Conservation (phyloP, 306 rosid species). For the Citrullus amarus region DNA sequence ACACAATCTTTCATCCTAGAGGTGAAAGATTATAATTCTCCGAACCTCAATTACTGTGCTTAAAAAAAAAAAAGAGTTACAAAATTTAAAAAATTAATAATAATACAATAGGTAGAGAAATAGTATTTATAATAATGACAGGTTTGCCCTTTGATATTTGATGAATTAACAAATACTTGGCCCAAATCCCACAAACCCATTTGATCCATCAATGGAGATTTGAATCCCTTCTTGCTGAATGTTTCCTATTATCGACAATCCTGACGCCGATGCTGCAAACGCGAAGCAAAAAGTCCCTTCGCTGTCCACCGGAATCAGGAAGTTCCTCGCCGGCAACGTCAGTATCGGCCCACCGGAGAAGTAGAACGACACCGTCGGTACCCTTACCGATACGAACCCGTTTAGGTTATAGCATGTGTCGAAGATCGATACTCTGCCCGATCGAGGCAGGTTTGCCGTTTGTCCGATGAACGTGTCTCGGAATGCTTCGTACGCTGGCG, state of each 20-base stretch:
- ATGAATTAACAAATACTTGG: constrained; percentile 53
- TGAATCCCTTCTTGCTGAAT: constrained; percentile 89
- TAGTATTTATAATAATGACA: not conserved
- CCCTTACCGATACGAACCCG: constrained; percentile 74
- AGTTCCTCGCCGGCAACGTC: constrained; percentile 69
- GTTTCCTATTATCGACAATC: constrained; percentile 66
- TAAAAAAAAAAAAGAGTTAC: too few species aligned
- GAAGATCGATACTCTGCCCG: constrained; percentile 50
- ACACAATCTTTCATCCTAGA: too few species aligned
- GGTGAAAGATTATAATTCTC: too few species aligned
- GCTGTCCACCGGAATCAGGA: constrained; percentile 57
- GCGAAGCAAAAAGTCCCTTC: constrained; percentile 77
- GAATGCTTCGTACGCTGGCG: constrained; percentile 40
- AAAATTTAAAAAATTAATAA: not conserved
- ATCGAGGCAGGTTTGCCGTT: constrained; percentile 59
- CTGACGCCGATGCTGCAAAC: constrained; percentile 43
- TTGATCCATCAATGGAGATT: constrained; percentile 62
- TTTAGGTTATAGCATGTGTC: constrained; percentile 62
- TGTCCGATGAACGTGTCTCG: constrained; percentile 48
- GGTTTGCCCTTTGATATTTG: not conserved
- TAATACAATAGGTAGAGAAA: not conserved
- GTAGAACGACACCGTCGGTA: constrained; percentile 76
- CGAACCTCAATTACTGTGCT: too few species aligned
- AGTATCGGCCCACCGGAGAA: constrained; percentile 65
- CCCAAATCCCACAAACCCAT: constrained; percentile 86